These are phyloP conservation scores for Coemansia umbellata DNA, from an alignment of 192 early-diverging fungal genomes.

Conservation along the genomic window DNA sequence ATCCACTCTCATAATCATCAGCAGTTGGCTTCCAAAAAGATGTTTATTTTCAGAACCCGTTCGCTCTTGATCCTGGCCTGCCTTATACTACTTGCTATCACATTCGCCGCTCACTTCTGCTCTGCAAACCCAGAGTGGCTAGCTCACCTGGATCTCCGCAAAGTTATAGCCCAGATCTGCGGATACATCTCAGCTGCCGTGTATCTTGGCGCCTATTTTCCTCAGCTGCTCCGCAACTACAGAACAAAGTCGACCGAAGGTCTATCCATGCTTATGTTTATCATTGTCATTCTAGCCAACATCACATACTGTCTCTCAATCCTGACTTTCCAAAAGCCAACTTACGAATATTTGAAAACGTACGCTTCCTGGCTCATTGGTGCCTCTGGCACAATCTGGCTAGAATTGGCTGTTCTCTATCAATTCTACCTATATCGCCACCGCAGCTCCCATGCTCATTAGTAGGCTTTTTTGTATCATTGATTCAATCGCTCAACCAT, in stretches of 20 bases:
- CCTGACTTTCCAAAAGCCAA: constrained; percentile 59
- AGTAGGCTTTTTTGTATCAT: no score
- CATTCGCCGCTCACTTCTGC: not conserved
- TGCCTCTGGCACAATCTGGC: constrained; percentile 61
- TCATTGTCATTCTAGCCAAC: constrained; percentile 72
- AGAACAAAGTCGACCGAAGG: constrained; percentile 66
- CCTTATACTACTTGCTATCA: not conserved
- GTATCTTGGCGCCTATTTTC: constrained; percentile 68
- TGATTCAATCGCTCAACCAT: no score
- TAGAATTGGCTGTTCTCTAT: constrained; percentile 70
- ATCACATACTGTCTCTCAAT: constrained; percentile 59
- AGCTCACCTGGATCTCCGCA: constrained; percentile 17
- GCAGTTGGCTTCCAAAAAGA: not conserved
- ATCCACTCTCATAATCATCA: not conserved
- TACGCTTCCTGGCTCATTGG: constrained; percentile 74
- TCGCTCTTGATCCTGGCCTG: not conserved
- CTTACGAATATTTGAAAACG: constrained; percentile 56
- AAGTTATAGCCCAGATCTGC: constrained; percentile 54
- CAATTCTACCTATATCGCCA: constrained; percentile 60
- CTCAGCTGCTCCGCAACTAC: constrained; percentile 76
- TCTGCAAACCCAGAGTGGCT: constrained; percentile 14
- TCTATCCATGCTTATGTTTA: constrained; percentile 73
- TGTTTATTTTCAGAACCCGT: not conserved
- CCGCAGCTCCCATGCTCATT: not conserved
- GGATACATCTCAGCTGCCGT: constrained; percentile 71